phyloP scores from a whole-genome alignment of 768 basidiomycete species.

The Exidia glandulosa region DNA sequence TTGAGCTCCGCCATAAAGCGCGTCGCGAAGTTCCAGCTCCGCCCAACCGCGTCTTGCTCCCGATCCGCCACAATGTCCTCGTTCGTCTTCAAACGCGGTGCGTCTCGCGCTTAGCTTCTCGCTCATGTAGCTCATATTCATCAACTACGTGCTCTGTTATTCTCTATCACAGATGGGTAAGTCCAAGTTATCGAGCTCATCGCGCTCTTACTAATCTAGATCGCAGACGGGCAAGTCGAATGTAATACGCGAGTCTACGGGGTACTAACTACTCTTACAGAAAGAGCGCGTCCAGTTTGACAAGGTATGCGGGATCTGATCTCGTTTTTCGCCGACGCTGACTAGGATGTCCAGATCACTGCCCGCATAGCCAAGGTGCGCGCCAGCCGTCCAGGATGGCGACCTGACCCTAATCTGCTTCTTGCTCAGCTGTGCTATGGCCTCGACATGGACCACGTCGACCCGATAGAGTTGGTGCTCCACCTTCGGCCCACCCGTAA shows the following conservation, averaged over 20 bases:
- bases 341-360: conserved; percentile 51
- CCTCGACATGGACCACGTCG: conserved; percentile 82
- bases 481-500: too few species aligned
- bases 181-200: conserved; percentile 3
- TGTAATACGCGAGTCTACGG: neutral
- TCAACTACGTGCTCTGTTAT: neutral
- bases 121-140: neutral
- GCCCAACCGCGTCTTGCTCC: too few species aligned
- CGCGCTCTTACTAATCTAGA: conserved; percentile 3
- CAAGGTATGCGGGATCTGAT: conserved; percentile 43
- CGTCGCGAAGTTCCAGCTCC: too few species aligned
- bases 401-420: neutral
- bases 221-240: conserved; percentile 9
- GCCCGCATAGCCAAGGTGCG: conserved; percentile 59
- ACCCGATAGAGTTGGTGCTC: conserved; percentile 89
- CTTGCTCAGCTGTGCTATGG: conserved; percentile 71
- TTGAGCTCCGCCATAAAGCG: too few species aligned
- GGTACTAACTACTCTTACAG: conserved; percentile 34
- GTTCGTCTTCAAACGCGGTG: conserved; percentile 49
- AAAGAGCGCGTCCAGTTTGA: conserved; percentile 92
- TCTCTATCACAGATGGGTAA: neutral
- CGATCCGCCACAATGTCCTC: too few species aligned
- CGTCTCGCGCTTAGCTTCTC: too few species aligned
- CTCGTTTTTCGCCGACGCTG: conserved; percentile 4
- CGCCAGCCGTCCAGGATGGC: neutral